A percentile compares a stretch with the other conserved stretches of the same genome.
Conservation (phyloP, 768 basidiomycete genomes). For the Naganishia friedmannii region DNA sequence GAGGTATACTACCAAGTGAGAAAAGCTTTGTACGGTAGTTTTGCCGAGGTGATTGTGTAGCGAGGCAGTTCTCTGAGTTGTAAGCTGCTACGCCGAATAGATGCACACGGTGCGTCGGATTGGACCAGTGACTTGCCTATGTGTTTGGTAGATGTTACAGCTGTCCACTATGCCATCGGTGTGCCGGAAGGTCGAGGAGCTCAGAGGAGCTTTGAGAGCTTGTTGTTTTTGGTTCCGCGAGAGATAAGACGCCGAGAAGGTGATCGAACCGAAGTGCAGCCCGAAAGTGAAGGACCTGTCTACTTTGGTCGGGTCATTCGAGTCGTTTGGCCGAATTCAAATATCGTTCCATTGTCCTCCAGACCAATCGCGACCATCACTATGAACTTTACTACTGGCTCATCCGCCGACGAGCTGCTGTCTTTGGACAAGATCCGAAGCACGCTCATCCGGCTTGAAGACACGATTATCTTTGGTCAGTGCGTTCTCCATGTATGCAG, state of each 20-base stretch:
- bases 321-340: not conserved
- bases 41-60: conserved; percentile 71
- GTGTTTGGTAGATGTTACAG: too few relatives aligned
- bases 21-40: conserved; percentile 81
- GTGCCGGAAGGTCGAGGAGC: too few relatives aligned
- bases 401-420: conserved; percentile 63
- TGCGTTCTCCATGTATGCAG: conserved; percentile 14
- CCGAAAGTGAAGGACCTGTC: not conserved
- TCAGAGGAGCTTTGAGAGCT: too few relatives aligned
- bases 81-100: not conserved
- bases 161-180: too few relatives aligned
- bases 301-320: not conserved
- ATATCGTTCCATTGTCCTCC: not conserved
- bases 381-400: conserved; percentile 52
- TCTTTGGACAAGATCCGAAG: conserved; percentile 83
- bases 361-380: not conserved
- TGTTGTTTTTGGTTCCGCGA: not conserved
- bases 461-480: conserved; percentile 89
- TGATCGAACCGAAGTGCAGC: conserved; percentile 20
- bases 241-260: conserved; percentile 5
- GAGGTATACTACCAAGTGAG: conserved; percentile 85
- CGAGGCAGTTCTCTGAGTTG: not conserved
- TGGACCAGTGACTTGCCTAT: too few relatives aligned
- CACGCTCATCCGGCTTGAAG: conserved; percentile 84
- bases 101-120: not conserved